Evolutionary conservation across 1,139 yeast genomes (phyloP).

Genomic region (Protomyces inouyei): DNA sequence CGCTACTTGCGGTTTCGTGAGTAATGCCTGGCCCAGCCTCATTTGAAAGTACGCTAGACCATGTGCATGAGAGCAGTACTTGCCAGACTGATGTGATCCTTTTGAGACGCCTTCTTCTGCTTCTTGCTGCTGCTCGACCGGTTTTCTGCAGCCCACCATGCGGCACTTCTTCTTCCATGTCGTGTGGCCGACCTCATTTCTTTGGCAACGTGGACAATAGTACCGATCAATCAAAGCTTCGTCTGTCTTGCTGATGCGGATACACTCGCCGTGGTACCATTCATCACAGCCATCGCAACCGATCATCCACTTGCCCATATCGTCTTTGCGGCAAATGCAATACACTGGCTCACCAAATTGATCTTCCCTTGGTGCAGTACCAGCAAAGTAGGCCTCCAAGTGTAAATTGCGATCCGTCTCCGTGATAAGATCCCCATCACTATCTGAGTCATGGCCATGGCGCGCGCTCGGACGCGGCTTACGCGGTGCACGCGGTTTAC

Average conservation of each 20-base stretch:
- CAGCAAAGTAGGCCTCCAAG: conserved; percentile 9
- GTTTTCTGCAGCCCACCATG: conserved; percentile 53
- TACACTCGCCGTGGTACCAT: conserved; percentile 86
- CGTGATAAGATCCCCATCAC: background rate
- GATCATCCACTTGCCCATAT: conserved; percentile 74
- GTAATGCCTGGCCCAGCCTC: conserved; percentile 24
- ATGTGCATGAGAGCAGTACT: conserved; percentile 73
- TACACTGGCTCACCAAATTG: conserved; percentile 52
- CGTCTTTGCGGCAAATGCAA: conserved; percentile 76
- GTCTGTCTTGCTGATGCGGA: conserved; percentile 54
- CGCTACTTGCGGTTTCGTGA: conserved; percentile 33
- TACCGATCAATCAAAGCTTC: conserved; percentile 59
- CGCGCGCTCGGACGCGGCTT: background rate
- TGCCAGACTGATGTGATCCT: conserved; percentile 42
- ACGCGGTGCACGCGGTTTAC: conserved; percentile 11
- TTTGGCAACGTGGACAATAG: conserved; percentile 70
- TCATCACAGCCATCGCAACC: conserved; percentile 94
- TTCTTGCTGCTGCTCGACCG: conserved; percentile 42
- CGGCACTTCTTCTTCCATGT: conserved; percentile 76
- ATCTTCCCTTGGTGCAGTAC: conserved; percentile 1
- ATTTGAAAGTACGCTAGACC: conserved; percentile 54
- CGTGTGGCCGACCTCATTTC: conserved; percentile 45
- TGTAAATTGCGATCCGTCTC: background rate
- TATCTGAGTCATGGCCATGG: background rate
- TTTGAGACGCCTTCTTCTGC: conserved; percentile 28